Conservation (phyloP, 169 alveolate genomes). For the Babesia ovata region DNA sequence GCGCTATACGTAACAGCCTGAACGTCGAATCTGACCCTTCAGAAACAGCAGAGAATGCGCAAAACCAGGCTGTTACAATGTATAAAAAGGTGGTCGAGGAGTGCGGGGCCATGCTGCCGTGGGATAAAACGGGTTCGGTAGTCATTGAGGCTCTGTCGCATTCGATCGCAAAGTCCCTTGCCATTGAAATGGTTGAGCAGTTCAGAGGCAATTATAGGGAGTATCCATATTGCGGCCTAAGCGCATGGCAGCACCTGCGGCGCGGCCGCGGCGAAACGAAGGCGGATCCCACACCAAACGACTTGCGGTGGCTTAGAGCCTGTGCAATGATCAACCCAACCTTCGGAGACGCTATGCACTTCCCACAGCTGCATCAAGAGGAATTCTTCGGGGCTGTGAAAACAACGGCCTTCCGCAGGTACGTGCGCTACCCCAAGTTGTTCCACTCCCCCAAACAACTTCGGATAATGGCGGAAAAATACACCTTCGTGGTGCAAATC, state of each 20-base stretch:
- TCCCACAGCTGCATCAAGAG: constrained; percentile 57
- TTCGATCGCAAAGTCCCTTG: constrained; percentile 7
- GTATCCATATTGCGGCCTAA: neutral
- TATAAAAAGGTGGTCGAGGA: constrained; percentile 11
- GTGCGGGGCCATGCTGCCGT: constrained; percentile 17
- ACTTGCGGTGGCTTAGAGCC: constrained; percentile 62
- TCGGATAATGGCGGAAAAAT: constrained; percentile 13
- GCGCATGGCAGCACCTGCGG: constrained; percentile 3
- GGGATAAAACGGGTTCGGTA: constrained; percentile 3
- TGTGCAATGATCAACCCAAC: constrained; percentile 32
- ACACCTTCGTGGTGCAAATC: constrained; percentile 41
- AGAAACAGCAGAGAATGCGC: neutral
- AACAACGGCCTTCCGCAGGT: constrained; percentile 19
- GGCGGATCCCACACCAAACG: constrained; percentile 24
- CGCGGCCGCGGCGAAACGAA: neutral
- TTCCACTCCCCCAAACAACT: constrained; percentile 46
- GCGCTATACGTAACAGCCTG: neutral
- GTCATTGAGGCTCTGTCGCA: constrained; percentile 14
- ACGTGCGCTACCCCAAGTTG: constrained; percentile 13
- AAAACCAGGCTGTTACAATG: constrained; percentile 9
- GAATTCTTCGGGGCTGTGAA: constrained; percentile 58
- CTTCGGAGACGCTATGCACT: constrained; percentile 66
- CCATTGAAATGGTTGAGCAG: neutral
- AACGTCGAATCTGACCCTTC: neutral
- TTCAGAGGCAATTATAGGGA: constrained; percentile 3